A percentile compares a stretch with the other conserved stretches of the same genome.
Conservation (phyloP, 257 asterid genomes). For the Datura wrightii region DNA sequence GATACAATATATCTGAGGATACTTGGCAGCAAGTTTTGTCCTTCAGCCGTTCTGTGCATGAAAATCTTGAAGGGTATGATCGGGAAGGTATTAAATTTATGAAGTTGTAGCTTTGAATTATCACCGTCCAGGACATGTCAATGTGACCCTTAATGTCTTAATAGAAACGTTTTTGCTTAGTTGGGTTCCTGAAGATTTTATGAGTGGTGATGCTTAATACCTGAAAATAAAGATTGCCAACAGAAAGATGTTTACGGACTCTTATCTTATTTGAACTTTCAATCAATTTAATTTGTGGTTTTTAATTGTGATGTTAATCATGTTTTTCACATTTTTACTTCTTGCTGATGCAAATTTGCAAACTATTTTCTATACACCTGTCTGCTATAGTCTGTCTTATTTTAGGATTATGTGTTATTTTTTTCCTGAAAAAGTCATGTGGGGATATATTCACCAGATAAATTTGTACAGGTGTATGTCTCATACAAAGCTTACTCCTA, state of each 20-base stretch:
- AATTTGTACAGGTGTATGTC: not conserved
- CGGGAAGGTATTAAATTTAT: constrained; percentile 72
- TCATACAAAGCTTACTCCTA: not conserved
- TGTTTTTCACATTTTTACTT: not conserved
- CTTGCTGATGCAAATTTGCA: not conserved
- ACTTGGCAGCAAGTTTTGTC: constrained; percentile 95
- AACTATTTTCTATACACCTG: not conserved
- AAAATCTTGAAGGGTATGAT: constrained; percentile 94
- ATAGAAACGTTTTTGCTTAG: not conserved
- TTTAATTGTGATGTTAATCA: not conserved
- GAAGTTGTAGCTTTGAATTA: constrained; percentile 27
- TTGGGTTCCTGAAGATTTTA: not conserved
- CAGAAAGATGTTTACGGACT: not conserved
- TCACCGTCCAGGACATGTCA: not conserved
- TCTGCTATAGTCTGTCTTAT: not conserved
- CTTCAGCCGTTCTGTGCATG: constrained; percentile 92
- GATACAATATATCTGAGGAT: constrained; percentile 93
- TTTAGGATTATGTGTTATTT: not conserved
- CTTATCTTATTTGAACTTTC: not conserved
- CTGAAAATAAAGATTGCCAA: not conserved
- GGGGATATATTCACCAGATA: not conserved
- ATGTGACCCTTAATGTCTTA: not conserved
- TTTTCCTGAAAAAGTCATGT: not conserved
- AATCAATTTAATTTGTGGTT: not conserved
- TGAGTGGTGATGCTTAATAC: not conserved